Percentiles rank a stretch among this genome's conserved stretches.
These are phyloP conservation scores for Aspergillus versicolor DNA, from an alignment of 2,329 filamentous ascomycete genomes.

Conservation along the genomic window DNA sequence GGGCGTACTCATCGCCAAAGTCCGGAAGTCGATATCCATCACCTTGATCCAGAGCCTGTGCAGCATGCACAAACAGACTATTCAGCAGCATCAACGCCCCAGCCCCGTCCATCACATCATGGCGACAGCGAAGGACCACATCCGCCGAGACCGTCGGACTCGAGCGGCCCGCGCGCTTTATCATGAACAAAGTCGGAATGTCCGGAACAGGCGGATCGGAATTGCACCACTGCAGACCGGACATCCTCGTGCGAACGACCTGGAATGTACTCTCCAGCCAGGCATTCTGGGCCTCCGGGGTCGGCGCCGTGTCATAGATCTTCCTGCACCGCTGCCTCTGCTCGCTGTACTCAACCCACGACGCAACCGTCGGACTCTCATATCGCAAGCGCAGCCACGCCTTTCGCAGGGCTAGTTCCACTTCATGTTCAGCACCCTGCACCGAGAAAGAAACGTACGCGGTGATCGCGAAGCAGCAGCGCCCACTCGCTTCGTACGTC, in stretches of 20 bases:
- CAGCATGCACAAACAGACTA: slow-evolving; percentile 19
- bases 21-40: slow-evolving; percentile 3
- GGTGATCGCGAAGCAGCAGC: slow-evolving; percentile 45
- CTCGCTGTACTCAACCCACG: slow-evolving; percentile 20
- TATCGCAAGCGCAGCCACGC: slow-evolving; percentile 25
- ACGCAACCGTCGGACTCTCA: slow-evolving; percentile 26
- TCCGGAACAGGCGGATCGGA: slow-evolving; percentile 23
- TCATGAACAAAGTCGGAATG: slow-evolving; percentile 24
- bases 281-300: neutral
- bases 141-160: slow-evolving; percentile 7
- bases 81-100: slow-evolving; percentile 23
- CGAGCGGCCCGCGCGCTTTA: slow-evolving; percentile 5
- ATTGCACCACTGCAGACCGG: slow-evolving; percentile 27
- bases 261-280: slow-evolving; percentile 23
- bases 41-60: slow-evolving; percentile 10
- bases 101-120: slow-evolving; percentile 26
- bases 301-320: slow-evolving; percentile 17
- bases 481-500: slow-evolving; percentile 37
- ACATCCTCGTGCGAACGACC: slow-evolving; percentile 11
- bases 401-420: slow-evolving; percentile 15
- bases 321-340: slow-evolving; percentile 21
- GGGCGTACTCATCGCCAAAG: slow-evolving; percentile 21
- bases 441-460: slow-evolving; percentile 33
- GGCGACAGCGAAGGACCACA: slow-evolving; percentile 22
- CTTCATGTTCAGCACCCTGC: neutral